These are phyloP conservation scores for Aspergillus udagawae DNA, from an alignment of 2,329 filamentous ascomycete species.

Conservation along the genomic window DNA sequence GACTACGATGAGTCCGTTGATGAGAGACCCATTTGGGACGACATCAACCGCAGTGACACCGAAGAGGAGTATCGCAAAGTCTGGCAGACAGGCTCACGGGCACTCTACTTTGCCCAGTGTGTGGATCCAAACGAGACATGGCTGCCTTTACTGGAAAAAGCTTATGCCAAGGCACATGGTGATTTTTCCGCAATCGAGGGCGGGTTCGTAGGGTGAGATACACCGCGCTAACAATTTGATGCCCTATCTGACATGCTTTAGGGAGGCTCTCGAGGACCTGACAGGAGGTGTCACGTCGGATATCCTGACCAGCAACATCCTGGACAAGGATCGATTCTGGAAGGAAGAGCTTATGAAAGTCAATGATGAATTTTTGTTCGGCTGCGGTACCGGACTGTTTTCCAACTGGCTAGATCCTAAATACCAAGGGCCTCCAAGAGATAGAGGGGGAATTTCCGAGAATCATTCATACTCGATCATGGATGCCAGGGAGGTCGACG, in stretches of 20 bases:
- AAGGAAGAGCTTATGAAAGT: slow-evolving; percentile 73
- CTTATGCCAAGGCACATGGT: slow-evolving; percentile 79
- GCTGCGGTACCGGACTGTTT: slow-evolving; percentile 44
- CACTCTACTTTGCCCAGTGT: slow-evolving; percentile 74
- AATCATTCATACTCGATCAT: slow-evolving; percentile 57
- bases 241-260: slow-evolving; percentile 11
- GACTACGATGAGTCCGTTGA: slow-evolving; percentile 76
- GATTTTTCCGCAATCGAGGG: slow-evolving; percentile 73
- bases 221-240: neutral
- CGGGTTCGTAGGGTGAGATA: slow-evolving; percentile 61
- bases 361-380: slow-evolving; percentile 67
- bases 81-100: slow-evolving; percentile 71
- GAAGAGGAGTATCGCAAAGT: slow-evolving; percentile 67
- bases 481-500: slow-evolving; percentile 58
- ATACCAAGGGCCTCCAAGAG: slow-evolving; percentile 32
- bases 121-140: slow-evolving; percentile 75
- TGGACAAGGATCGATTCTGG: slow-evolving; percentile 77
- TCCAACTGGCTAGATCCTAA: slow-evolving; percentile 42
- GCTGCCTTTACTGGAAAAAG: slow-evolving; percentile 76
- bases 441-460: slow-evolving; percentile 42
- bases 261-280: slow-evolving; percentile 57
- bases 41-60: slow-evolving; percentile 69
- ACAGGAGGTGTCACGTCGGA: slow-evolving; percentile 51
- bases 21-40: slow-evolving; percentile 69
- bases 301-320: slow-evolving; percentile 43